phyloP scores from a whole-genome alignment of 2,329 filamentous ascomycete genomes.

The Decorospora gaudefroyi region DNA sequence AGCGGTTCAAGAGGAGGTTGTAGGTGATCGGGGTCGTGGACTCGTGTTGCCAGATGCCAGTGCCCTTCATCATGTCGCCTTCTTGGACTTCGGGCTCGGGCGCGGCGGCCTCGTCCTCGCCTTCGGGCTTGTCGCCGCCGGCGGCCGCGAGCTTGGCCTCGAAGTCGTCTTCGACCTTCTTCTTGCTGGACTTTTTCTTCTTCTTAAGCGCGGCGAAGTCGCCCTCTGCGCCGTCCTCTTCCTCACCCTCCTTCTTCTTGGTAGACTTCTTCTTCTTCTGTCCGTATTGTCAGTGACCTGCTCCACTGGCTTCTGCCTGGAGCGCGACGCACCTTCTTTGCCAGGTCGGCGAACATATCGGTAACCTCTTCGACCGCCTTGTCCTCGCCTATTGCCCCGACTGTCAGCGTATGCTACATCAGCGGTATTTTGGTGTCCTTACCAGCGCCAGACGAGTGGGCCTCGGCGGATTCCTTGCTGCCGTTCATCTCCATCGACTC shows the following conservation, averaged over 20 bases:
- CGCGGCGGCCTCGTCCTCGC: conserved; percentile 53
- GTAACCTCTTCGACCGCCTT: conserved; percentile 68
- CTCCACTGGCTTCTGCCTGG: neutral
- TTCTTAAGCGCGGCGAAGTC: conserved; percentile 72
- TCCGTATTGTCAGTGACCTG: conserved; percentile 9
- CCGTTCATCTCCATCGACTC: conserved; percentile 72
- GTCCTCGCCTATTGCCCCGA: conserved; percentile 49
- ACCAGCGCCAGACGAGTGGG: conserved; percentile 58
- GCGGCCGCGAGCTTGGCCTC: conserved; percentile 68
- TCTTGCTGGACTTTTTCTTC: conserved; percentile 82
- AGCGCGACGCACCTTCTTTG: conserved; percentile 61
- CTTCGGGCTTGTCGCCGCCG: conserved; percentile 58
- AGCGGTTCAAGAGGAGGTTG: conserved; percentile 81
- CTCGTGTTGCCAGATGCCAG: conserved; percentile 87
- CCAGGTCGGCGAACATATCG: conserved; percentile 64
- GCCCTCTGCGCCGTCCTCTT: conserved; percentile 57
- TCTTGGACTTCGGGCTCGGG: conserved; percentile 60
- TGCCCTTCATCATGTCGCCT: conserved; percentile 84
- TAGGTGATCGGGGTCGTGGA: conserved; percentile 79
- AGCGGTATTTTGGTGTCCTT: conserved; percentile 17
- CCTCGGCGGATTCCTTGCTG: conserved; percentile 79
- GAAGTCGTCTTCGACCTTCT: conserved; percentile 63
- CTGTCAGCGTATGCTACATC: conserved; percentile 26
- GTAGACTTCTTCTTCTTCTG: conserved; percentile 66
- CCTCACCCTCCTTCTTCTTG: conserved; percentile 62